phyloP scores from a whole-genome alignment of 2,329 filamentous ascomycete species.

The Cordyceps sp. region DNA sequence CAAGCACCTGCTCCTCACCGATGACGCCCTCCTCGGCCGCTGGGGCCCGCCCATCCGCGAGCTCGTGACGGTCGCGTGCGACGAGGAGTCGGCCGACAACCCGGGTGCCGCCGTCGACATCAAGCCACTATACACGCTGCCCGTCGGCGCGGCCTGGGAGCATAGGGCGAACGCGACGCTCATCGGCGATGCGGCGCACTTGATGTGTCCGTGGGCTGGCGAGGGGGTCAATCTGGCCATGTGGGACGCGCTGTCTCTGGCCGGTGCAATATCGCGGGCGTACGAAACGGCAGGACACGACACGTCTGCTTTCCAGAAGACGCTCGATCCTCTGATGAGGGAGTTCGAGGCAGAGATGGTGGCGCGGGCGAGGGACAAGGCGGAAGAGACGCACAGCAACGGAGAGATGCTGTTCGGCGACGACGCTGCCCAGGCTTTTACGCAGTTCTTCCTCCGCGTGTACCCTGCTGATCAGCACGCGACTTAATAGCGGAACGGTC shows the following conservation, averaged over 20 bases:
- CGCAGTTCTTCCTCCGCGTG: too few species aligned
- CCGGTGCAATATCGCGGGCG: constrained; percentile 10
- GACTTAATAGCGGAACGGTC: too few species aligned
- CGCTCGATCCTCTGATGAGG: constrained; percentile 2
- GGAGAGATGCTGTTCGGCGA: constrained; percentile 1
- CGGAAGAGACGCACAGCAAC: constrained; percentile 4
- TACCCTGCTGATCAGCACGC: too few species aligned
- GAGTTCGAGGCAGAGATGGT: constrained; percentile 2
- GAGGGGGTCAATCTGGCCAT: constrained; percentile 38
- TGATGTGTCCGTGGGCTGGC: constrained; percentile 33
- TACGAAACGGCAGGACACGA: background rate
- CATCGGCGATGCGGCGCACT: constrained; percentile 37
- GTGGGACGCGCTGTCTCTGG: constrained; percentile 29
- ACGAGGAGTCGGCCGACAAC: constrained; percentile 8
- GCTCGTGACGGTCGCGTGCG: constrained; percentile 11
- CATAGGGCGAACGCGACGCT: constrained; percentile 25
- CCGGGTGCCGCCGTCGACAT: constrained; percentile 5
- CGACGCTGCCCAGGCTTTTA: background rate
- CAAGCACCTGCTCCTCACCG: constrained; percentile 8
- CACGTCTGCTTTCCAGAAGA: constrained; percentile 5
- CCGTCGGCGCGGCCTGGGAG: constrained; percentile 24
- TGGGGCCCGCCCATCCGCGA: constrained; percentile 12
- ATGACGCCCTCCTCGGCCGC: constrained; percentile 6
- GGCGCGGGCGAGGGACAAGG: constrained; percentile 1
- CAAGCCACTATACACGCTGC: constrained; percentile 20